Conservation (phyloP, 2,329 filamentous ascomycete species). For the Aspergillus fischeri region DNA sequence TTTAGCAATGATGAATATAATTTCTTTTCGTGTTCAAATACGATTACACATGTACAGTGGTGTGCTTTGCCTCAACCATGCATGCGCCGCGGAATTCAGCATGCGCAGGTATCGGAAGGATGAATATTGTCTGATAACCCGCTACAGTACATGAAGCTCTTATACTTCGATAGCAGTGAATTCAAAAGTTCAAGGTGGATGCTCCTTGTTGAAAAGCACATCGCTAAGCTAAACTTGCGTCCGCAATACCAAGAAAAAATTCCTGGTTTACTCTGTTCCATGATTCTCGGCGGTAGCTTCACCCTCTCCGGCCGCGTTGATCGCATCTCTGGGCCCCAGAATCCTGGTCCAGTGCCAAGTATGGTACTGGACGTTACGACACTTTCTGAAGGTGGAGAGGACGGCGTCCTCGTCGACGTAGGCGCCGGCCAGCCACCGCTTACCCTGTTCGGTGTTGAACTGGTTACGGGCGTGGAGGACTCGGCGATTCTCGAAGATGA, state of each 20-base stretch:
- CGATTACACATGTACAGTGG: background rate
- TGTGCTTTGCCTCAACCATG: no score
- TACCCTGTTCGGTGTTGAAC: constrained; percentile 63
- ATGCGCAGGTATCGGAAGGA: background rate
- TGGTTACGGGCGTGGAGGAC: constrained; percentile 77
- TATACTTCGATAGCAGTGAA: background rate
- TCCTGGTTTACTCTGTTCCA: background rate
- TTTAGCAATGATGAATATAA: background rate
- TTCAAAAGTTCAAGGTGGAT: background rate
- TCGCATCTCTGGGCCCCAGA: no score
- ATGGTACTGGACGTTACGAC: background rate
- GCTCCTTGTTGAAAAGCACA: background rate
- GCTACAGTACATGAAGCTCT: no score
- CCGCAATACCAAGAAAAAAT: background rate
- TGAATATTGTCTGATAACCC: no score
- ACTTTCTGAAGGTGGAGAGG: constrained; percentile 39
- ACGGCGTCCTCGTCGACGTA: constrained; percentile 72
- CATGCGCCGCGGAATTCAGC: background rate
- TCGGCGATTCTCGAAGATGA: constrained; percentile 85
- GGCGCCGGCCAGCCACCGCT: constrained; percentile 78
- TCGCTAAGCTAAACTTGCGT: background rate
- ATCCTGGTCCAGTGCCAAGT: background rate
- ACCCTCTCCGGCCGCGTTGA: no score
- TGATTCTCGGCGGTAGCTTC: background rate
- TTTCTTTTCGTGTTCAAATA: background rate